These are phyloP conservation scores for Trypanosoma brucei DNA, from an alignment of 208 protist genomes.

Conservation along the genomic window DNA sequence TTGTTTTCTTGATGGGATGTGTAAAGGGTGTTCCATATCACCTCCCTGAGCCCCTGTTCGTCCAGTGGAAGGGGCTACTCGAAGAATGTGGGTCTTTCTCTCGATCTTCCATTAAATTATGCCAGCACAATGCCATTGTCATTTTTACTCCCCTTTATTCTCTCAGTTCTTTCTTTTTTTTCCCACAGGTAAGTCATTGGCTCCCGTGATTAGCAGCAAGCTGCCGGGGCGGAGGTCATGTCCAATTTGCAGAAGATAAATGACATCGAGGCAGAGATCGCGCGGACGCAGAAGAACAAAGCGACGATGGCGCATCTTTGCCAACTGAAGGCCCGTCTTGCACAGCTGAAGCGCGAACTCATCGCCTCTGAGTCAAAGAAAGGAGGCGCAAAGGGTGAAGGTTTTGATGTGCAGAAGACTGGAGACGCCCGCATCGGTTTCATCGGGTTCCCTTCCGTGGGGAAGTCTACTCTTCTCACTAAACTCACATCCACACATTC, in stretches of 20 bases:
- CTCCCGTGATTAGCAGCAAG: not conserved
- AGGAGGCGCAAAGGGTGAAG: conserved; percentile 88
- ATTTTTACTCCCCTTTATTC: not conserved
- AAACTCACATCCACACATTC: conserved; percentile 97
- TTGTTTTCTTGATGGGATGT: no score
- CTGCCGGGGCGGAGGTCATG: conserved; percentile 19
- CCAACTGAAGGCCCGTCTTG: conserved; percentile 97
- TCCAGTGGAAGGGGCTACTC: no score
- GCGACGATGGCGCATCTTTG: conserved; percentile 96
- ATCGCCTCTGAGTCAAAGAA: conserved; percentile 88
- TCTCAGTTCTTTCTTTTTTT: not conserved
- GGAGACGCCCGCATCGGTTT: conserved; percentile 95
- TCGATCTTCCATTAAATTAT: no score
- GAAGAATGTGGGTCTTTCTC: no score
- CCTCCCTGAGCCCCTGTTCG: no score
- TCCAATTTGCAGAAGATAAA: conserved; percentile 90
- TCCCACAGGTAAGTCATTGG: not conserved
- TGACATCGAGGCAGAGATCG: conserved; percentile 97
- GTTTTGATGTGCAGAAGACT: conserved; percentile 98
- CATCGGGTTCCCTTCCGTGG: conserved; percentile 97
- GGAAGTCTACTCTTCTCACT: conserved; percentile 96
- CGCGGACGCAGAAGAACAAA: conserved; percentile 98
- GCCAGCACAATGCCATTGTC: no score
- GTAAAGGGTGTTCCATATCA: no score
- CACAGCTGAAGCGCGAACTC: conserved; percentile 96